Conservation (phyloP, 2,329 filamentous ascomycete genomes). For the Ophiocordyceps unilateralis region DNA sequence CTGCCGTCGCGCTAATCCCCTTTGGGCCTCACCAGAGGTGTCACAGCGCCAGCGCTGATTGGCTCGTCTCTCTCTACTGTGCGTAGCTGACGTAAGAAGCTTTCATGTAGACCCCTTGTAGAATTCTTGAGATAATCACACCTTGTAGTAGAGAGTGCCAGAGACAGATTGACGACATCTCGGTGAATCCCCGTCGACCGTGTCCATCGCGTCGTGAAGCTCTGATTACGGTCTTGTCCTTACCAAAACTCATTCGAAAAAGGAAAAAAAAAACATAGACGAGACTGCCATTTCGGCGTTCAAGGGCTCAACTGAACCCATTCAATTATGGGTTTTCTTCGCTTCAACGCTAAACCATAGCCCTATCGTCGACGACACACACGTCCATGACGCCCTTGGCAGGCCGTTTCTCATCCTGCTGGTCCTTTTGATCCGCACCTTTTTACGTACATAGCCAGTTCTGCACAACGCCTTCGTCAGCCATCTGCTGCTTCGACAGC, state of each 20-base stretch:
- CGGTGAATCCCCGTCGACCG: too few species aligned
- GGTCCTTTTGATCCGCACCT: neutral
- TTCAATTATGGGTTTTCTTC: neutral
- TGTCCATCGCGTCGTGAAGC: too few species aligned
- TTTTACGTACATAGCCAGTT: neutral
- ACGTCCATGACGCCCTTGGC: neutral
- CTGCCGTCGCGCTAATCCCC: slow-evolving; percentile 2
- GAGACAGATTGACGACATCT: too few species aligned
- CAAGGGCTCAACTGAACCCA: neutral
- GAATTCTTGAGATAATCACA: neutral
- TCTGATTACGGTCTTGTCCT: too few species aligned
- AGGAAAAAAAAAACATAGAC: neutral
- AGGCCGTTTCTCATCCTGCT: neutral
- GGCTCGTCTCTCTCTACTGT: neutral
- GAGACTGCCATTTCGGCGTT: neutral
- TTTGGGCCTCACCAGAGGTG: neutral
- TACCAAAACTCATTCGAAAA: too few species aligned
- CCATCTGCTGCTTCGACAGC: too few species aligned
- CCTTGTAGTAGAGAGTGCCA: too few species aligned
- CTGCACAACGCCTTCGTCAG: neutral
- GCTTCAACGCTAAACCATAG: neutral
- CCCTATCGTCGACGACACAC: neutral
- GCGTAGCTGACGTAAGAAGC: neutral
- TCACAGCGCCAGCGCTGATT: slow-evolving; percentile 1
- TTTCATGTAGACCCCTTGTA: neutral